Percentiles rank a stretch among this genome's conserved stretches.
These are phyloP conservation scores for Fennellomyces sp. DNA, from an alignment of 371 early-diverging fungal species.

Conservation along the genomic window DNA sequence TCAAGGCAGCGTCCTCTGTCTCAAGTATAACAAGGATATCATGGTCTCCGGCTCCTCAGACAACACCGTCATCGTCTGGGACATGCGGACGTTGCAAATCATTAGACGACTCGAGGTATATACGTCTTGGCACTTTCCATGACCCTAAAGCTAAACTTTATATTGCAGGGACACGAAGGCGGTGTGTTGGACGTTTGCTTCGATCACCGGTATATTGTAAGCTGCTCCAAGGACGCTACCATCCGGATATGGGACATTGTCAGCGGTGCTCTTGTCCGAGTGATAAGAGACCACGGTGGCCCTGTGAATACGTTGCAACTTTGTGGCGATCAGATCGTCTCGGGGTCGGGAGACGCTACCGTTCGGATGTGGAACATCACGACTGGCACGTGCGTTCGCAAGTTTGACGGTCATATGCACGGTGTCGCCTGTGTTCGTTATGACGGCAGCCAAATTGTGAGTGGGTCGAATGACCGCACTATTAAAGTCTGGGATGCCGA, in stretches of 20 bases:
- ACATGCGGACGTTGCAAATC: conserved; percentile 48
- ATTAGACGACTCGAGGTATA: conserved; percentile 45
- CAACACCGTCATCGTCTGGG: conserved; percentile 86
- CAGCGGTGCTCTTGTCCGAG: conserved; percentile 54
- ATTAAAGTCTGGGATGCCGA: conserved; percentile 93
- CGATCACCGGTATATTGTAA: conserved; percentile 70
- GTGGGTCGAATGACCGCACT: conserved; percentile 92
- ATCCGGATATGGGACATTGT: conserved; percentile 83
- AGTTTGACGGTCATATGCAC: conserved; percentile 73
- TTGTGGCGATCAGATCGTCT: conserved; percentile 66
- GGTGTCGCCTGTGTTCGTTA: conserved; percentile 95
- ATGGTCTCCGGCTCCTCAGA: conserved; percentile 95
- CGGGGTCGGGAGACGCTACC: conserved; percentile 86
- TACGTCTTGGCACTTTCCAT: background rate
- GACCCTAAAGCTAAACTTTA: too few relatives aligned
- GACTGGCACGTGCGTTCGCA: conserved; percentile 67
- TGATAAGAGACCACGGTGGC: conserved; percentile 79
- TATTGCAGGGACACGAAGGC: conserved; percentile 62
- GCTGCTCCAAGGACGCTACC: conserved; percentile 92
- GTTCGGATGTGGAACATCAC: conserved; percentile 87
- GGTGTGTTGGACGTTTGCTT: conserved; percentile 87
- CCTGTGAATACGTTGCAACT: conserved; percentile 91
- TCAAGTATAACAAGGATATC: conserved; percentile 80
- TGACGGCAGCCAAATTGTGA: conserved; percentile 84
- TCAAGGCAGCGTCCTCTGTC: conserved; percentile 83